Base-by-base conservation (phyloP, 176 grass and related monocot genomes). In the Ensete glaucum region DNA sequence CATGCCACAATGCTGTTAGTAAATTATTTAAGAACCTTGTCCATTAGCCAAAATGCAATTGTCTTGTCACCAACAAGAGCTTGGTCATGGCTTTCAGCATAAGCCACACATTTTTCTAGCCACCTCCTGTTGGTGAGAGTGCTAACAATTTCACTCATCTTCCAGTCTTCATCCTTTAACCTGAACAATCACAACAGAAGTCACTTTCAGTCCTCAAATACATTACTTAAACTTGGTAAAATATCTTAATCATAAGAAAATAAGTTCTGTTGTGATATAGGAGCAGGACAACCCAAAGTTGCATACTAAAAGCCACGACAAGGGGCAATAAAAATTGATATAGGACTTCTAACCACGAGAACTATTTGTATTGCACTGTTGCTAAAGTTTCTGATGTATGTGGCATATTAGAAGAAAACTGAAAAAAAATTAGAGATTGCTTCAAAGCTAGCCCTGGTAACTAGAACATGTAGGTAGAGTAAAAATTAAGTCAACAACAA, bases 31-130 rank as follows among this genome's bases (percentile, higher is more conserved):
- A 63, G 60, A 77, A 77, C 75, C 63, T 53, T 85, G 54, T 78
- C 71, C 72, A 72, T 99, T 73, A 99, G 84, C 95, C 95, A 99
- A 73, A 99, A 99, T 73, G 95, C 95, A 69, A 94, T 89, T 27
- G 95, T 99, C 85, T 99, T 99, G 79, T 99, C 95, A 78, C 95
- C 95, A 75, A 99, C 95, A 73, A 99, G 74, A 51, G 95, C 95
- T 90, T 99, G 95, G 74, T 99, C 95, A 72, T 99, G 95, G 59
- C 95, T 99, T 83, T 99, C 95, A 79, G 91, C 91, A 80, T 99
- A 99, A 78, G 86, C 75, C 65, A 99, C 86, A 69, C 95, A 99
- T 81, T 94, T 99, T 76, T 99, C 95, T 73, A 59, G 68, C 95
- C 95, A 99, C 62, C 95, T 89, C 80, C 95, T 87, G 83, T 99